phyloP scores from a whole-genome alignment of 2,329 filamentous ascomycete genomes.

The Cercospora zeina region DNA sequence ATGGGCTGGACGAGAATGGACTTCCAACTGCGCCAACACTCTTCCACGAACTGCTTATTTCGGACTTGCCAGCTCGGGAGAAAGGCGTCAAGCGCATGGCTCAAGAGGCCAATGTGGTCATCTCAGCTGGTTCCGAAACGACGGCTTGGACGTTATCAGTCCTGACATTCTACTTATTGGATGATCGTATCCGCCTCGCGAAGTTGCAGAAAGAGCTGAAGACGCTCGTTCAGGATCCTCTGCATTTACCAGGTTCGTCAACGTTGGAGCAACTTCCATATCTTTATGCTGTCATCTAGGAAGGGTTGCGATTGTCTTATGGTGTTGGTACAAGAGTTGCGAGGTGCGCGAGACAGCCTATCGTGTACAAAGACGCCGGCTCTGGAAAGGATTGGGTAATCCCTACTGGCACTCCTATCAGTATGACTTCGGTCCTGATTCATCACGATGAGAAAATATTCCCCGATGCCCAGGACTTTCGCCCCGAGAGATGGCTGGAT shows the following conservation, averaged over 20 bases:
- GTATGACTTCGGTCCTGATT: constrained; percentile 35
- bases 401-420: constrained; percentile 32
- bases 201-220: constrained; percentile 18
- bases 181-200: not conserved
- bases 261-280: constrained; percentile 29
- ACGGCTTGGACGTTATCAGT: constrained; percentile 23
- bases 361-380: constrained; percentile 22
- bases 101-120: constrained; percentile 29
- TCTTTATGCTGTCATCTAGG: constrained; percentile 28
- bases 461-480: constrained; percentile 34
- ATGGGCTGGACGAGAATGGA: no score
- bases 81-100: constrained; percentile 20
- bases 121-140: constrained; percentile 27
- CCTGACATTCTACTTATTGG: constrained; percentile 20
- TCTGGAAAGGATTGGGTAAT: constrained; percentile 16
- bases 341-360: constrained; percentile 5
- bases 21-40: constrained; percentile 13
- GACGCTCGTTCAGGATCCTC: constrained; percentile 7
- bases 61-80: constrained; percentile 24
- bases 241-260: constrained; percentile 4
- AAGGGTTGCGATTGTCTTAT: constrained; percentile 31
- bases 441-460: constrained; percentile 40
- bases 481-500: constrained; percentile 40
- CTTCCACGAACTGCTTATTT: constrained; percentile 25
- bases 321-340: constrained; percentile 26